Conservation (phyloP, 345 rosid genomes). For the Eucalyptus lansdowneana region DNA sequence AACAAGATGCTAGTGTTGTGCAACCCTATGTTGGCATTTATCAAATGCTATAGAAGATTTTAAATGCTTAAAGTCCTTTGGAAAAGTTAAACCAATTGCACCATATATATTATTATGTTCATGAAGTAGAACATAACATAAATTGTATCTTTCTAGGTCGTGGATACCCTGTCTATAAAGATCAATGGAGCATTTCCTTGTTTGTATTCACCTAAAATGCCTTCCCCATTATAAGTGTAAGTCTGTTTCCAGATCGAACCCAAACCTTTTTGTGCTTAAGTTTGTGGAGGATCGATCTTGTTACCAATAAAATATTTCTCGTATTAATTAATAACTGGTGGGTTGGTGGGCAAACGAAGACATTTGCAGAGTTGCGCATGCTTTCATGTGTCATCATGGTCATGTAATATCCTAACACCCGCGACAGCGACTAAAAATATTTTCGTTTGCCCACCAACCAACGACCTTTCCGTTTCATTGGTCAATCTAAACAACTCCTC, state of each 20-base stretch:
- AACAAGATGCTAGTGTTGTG: neutral
- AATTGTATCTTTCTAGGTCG: rapidly evolving
- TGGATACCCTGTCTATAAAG: neutral
- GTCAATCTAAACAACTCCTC: neutral
- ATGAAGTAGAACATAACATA: neutral
- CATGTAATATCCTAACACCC: neutral
- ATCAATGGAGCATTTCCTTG: neutral
- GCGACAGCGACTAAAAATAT: neutral
- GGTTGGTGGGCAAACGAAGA: neutral
- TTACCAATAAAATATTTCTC: neutral
- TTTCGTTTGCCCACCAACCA: neutral
- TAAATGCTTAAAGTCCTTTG: neutral
- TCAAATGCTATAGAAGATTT: neutral
- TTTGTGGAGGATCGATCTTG: neutral
- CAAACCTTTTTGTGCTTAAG: neutral
- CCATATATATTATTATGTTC: neutral
- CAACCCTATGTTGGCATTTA: neutral
- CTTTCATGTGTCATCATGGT: neutral
- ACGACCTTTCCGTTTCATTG: neutral
- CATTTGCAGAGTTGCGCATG: neutral
- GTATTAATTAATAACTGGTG: neutral
- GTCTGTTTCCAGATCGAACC: neutral
- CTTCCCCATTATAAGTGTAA: neutral
- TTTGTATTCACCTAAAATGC: neutral
- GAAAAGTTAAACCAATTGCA: neutral